Evolutionary conservation across 2,329 filamentous ascomycete genomes (phyloP), one percentile per base, ranked within the genome.

Genomic region (Phialophora macrospora): DNA sequence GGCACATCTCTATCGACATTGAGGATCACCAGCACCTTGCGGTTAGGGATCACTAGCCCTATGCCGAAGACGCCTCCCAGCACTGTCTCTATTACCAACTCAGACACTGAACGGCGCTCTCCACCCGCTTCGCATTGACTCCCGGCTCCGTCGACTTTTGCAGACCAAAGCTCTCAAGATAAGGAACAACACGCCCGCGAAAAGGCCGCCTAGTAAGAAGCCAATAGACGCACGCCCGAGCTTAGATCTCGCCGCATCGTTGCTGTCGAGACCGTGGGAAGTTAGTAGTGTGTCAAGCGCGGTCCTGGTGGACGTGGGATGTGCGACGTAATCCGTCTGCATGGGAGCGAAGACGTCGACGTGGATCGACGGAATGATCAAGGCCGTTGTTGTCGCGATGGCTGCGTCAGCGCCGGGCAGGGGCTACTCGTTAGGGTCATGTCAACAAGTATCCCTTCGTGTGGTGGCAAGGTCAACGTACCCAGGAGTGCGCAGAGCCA

Each of bases 21-120:
- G 38, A n/a, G 17, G 14, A 41, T 41, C 38, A 41, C n/a, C 38
- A 41, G 38, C 38, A 14, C 4, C 14, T 14, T 41, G 14, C 38
- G 17, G 38, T 14, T 41, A 17, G 38, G 38, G 38, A 3, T 6
- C n/a, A 44, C 17, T n/a, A 41, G 17, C 32, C 3, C 11, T 12
- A 34, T 12, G 32, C 32, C 32, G 32, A 34, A 12, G 32, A 11
- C 32, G 38, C 6, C 5, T n/a, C 7, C 14, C 38, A 44, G 38
- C 38, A 44, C 38, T 44, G 5, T 44, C 17, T n/a, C 38, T 44
- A 6, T 8, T 8, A n/a, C 6, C 17, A 5, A n/a, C 38, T 55
- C 28, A 55, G 11, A 55, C 7, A 30, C 52, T 55, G 28, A 55
- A 55, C 28, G 28, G 52, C 24, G 17, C 28, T 34, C 52, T 30